Base-by-base conservation (phyloP, 2,329 filamentous ascomycete genomes). In the Scytalidium sp. region DNA sequence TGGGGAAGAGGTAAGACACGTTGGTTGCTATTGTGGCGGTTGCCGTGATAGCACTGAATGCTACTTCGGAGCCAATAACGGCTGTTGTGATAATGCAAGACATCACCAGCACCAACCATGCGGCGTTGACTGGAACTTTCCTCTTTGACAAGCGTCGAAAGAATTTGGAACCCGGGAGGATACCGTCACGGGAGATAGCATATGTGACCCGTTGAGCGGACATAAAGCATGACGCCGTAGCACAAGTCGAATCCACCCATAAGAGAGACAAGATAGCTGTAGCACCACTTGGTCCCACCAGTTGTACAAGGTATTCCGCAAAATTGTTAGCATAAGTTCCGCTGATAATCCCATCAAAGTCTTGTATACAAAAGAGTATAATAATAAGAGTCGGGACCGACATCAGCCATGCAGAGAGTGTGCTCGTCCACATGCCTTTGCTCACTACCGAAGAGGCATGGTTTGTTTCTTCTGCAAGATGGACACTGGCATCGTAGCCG, bases 291-390 rank as follows among this genome's bases (percentile, higher is more conserved):
- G 59, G 51, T 1, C 68, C 69, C 9, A 71, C 47, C 4, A 69
- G 56, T 44, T 71, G 68, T 2, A 71, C 60, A 3, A 71, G 58
- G 47, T 69, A 71, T 47, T 64, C 68, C 9, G 68, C 69, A 62
- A 63, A 72, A 51, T 70, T 71, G 55, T 71, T 71, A 27, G 63
- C 46, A 44, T 69, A 71, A 0, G 58, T 54, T 5, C 59, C 68
- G 2, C 55, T 56, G 25, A 69, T 61, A 48, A 72, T 67, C 13
- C 61, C 64, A 6, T 69, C 63, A 41, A 72, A 70, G 50, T 71
- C 66, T 55, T 70, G 68, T 45, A 70, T 64, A 55, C 67, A 71
- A 58, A 70, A 70, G 2, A 72, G 60, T n/a, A 70, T 59, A 10
- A 71, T 56, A 40, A 70, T 64, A 7, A 72, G 57, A 1, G 66